These are phyloP conservation scores for Blumeriella jaapii DNA, from an alignment of 2,329 filamentous ascomycete species.

Conservation along the genomic window DNA sequence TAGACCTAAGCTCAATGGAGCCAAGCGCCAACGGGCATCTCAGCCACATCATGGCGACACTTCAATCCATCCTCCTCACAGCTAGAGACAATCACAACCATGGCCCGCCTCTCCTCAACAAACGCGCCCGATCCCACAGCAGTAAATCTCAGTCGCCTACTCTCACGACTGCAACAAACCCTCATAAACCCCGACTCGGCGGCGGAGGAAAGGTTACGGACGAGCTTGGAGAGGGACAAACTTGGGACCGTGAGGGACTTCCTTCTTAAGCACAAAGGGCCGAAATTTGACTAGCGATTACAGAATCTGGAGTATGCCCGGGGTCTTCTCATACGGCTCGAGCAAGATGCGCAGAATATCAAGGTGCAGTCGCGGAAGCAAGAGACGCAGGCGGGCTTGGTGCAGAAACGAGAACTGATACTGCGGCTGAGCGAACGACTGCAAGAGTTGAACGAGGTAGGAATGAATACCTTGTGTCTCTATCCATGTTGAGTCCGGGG, in stretches of 20 bases:
- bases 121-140: conserved; percentile 16
- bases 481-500: not conserved
- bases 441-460: conserved; percentile 54
- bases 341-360: conserved; percentile 52
- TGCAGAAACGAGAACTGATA: conserved; percentile 52
- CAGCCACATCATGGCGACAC: no score
- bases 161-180: conserved; percentile 52
- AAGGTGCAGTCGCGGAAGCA: conserved; percentile 47
- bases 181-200: conserved; percentile 52
- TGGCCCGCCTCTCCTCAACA: conserved; percentile 21
- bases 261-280: no score
- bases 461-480: not conserved
- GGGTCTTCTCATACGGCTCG: conserved; percentile 54
- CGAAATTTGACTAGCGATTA: no score
- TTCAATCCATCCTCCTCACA: no score
- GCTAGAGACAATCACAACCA: conserved; percentile 7
- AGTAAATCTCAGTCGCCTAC: conserved; percentile 47
- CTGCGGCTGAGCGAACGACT: conserved; percentile 55
- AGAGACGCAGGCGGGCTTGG: conserved; percentile 51
- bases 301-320: conserved; percentile 65
- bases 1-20: no score
- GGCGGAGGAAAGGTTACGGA: conserved; percentile 43
- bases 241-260: conserved; percentile 35
- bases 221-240: conserved; percentile 53
- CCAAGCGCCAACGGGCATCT: no score